Percentiles rank a stretch among this genome's conserved stretches.
Conservation (phyloP, 345 rosid species). For the Sonneratia alba region DNA sequence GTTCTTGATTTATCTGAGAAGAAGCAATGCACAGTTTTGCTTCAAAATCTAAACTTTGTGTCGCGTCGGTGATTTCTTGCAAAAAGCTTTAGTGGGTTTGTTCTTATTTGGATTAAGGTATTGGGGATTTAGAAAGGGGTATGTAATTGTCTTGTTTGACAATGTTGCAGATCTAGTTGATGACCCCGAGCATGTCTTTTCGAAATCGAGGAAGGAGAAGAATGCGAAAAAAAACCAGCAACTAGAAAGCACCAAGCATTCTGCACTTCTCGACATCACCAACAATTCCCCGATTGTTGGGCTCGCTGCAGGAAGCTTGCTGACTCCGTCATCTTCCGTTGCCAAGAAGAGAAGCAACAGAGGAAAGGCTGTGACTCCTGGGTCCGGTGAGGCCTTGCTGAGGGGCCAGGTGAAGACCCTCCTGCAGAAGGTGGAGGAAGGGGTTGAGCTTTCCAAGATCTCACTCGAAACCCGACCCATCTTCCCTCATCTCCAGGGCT, state of each 20-base stretch:
- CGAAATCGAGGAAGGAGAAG: conserved; percentile 31
- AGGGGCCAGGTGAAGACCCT: conserved; percentile 78
- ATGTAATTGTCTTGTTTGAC: not conserved
- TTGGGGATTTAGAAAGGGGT: not conserved
- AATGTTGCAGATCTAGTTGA: conserved; percentile 33
- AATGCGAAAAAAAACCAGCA: conserved; percentile 13
- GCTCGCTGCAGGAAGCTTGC: conserved; percentile 37
- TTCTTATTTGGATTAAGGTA: not conserved
- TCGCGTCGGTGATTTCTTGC: not conserved
- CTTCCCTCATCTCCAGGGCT: conserved; percentile 30
- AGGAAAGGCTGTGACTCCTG: conserved; percentile 49
- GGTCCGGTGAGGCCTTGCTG: conserved; percentile 81
- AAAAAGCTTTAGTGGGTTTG: not conserved
- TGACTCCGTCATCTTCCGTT: conserved; percentile 49
- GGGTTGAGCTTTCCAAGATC: conserved; percentile 40
- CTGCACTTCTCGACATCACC: conserved; percentile 69
- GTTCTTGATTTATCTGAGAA: not conserved
- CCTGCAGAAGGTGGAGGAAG: conserved; percentile 62
- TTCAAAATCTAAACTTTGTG: not conserved
- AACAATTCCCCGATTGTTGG: conserved; percentile 90
- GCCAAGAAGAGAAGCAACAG: conserved; percentile 29
- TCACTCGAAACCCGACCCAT: conserved; percentile 31
- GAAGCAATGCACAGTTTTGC: not conserved
- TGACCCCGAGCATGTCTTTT: conserved; percentile 26
- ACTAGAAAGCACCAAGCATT: conserved; percentile 34